phyloP scores from a whole-genome alignment of 768 basidiomycete genomes.

The Cyathus striatus region DNA sequence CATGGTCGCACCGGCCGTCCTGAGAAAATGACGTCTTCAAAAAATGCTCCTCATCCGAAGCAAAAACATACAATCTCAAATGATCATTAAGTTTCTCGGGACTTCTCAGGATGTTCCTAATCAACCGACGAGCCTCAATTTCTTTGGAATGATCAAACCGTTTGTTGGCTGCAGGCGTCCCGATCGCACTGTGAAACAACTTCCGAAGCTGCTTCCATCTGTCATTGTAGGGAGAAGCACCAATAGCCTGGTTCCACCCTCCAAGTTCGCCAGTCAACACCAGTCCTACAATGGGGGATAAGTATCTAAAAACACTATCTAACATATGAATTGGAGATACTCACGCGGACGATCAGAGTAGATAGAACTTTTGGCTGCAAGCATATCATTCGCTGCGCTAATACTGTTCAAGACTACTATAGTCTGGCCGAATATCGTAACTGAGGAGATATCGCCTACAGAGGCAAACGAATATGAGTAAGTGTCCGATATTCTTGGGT shows the following conservation, averaged over 20 bases:
- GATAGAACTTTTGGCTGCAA: constrained; percentile 40
- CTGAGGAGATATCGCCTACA: no score
- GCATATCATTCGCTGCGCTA: constrained; percentile 35
- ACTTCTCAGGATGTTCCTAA: constrained; percentile 19
- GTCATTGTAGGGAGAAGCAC: constrained; percentile 20
- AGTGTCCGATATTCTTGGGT: no score
- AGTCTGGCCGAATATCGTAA: no score
- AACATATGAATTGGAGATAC: no score
- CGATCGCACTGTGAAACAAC: constrained; percentile 31
- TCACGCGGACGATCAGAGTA: constrained; percentile 43
- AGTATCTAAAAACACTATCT: no score
- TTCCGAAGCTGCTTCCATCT: constrained; percentile 29
- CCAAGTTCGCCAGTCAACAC: constrained; percentile 26
- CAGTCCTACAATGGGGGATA: no score
- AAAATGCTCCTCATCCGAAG: constrained; percentile 1
- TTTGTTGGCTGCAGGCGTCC: constrained; percentile 24
- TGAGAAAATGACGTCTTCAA: constrained; percentile 7
- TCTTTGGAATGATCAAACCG: constrained; percentile 23
- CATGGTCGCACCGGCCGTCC: constrained; percentile 28
- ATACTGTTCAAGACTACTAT: constrained; percentile 41
- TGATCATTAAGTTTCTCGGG: constrained; percentile 22
- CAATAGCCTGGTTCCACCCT: constrained; percentile 23
- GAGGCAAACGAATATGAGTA: no score
- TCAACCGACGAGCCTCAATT: constrained; percentile 20
- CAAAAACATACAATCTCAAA: constrained; percentile 21